Base-by-base conservation (phyloP, 805 yeast genomes). In the Suhomyces sp. region DNA sequence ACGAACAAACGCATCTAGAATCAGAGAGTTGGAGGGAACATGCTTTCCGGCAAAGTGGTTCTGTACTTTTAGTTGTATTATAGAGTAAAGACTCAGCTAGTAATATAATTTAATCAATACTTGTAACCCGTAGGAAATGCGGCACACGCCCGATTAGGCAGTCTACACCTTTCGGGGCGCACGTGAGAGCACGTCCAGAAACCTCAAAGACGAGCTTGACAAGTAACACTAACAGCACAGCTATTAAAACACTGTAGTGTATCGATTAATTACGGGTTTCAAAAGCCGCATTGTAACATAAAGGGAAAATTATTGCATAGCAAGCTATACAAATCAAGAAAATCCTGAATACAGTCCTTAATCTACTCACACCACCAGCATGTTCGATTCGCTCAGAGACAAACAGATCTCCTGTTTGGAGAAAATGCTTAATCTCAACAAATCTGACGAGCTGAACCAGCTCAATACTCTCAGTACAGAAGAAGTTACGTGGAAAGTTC, bases 401-500 rank as follows among this genome's bases (percentile, higher is more conserved):
- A 57, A 57, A 48, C 71, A 65, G 51, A 66, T 65, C 63, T 21
- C 54, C 46, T 46, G 57, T 6, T 76, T 93, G 62, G 89, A 89
- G 76, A 87, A 85, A 55, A 87, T 94, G 94, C 84, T 93, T 53
- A 86, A 87, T 64, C 78, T 91, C 64, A 93, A 93, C 72, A 75
- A 82, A 52, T 85, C 82, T 47, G 76, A 81, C 9, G 75, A 79
- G 3, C 68, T 81, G 6, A 85, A 82, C 58, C 68, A 79, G 51
- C 79, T 84, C 7, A 77, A 81, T 37, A 79, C 85, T 6, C 71
- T 79, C 19, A 79, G 79, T 53, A 80, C 76, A 47, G 88, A 85
- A 59, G 90, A 86, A 57, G 77, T 89, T 50, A 77, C 86, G 25
- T 94, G 99, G 99, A 94, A 94, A 64, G 96, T 89, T 7, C 77